Conservation (phyloP, 768 basidiomycete species). For the Mycena venus region DNA sequence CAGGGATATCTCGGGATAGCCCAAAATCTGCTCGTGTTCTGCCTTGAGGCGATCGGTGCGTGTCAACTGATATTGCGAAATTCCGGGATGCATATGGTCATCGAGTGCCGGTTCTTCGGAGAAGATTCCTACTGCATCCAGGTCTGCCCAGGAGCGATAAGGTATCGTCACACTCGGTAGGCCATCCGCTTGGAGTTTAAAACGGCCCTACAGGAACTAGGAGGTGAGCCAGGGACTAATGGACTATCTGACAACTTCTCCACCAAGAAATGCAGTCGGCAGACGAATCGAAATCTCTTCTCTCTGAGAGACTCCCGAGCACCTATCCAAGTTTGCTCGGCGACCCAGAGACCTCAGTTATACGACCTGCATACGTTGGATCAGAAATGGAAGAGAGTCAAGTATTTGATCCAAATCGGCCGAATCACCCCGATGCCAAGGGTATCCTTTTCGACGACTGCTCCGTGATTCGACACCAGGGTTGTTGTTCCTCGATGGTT, state of each 20-base stretch:
- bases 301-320: constrained; percentile 12
- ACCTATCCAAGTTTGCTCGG: not conserved
- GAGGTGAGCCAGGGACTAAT: no score
- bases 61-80: constrained; percentile 31
- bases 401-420: not conserved
- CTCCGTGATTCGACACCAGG: constrained; percentile 72
- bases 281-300: constrained; percentile 49
- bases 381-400: not conserved
- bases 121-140: constrained; percentile 9
- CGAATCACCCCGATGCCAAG: constrained; percentile 1
- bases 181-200: constrained; percentile 23
- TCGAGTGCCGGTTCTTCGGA: constrained; percentile 17
- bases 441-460: constrained; percentile 58
- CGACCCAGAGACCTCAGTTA: not conserved
- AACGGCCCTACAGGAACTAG: not conserved
- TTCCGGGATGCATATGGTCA: constrained; percentile 27
- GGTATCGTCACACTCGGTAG: constrained; percentile 1
- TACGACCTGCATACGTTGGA: not conserved
- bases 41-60: constrained; percentile 63
- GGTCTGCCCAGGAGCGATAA: constrained; percentile 4
- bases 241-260: not conserved
- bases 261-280: constrained; percentile 30
- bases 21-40: constrained; percentile 52
- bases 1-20: constrained; percentile 29
- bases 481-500: no score